Evolutionary conservation across 1,284 basidiomycete species (phyloP).

Genomic region (Apiotrichum veenhuisii): DNA sequence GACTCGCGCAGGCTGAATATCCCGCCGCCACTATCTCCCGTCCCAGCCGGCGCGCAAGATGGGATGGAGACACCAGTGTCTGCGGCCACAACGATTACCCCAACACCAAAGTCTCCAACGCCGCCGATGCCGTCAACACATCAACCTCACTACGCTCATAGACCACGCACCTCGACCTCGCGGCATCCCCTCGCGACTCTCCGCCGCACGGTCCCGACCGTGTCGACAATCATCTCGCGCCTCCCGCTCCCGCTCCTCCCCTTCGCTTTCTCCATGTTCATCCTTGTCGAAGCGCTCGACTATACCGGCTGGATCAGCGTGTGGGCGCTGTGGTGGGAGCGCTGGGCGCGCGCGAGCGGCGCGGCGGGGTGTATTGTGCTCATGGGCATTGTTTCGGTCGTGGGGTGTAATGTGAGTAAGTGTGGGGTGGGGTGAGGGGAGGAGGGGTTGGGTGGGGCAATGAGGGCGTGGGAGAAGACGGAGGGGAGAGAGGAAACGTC

Average conservation of each 20-base stretch:
- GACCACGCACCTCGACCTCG: conserved; percentile 2
- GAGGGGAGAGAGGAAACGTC: no score
- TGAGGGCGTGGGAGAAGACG: no score
- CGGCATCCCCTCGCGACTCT: conserved; percentile 21
- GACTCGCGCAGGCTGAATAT: not conserved
- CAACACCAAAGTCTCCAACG: no score
- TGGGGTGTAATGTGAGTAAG: conserved; percentile 71
- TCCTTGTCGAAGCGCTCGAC: conserved; percentile 80
- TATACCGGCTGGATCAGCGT: conserved; percentile 88
- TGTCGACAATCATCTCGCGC: conserved; percentile 64
- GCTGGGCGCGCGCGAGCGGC: conserved; percentile 52
- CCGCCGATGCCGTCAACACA: no score
- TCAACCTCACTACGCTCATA: no score
- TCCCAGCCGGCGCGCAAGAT: no score
- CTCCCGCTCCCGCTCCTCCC: conserved; percentile 59
- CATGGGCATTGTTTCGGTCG: conserved; percentile 58
- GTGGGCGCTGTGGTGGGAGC: conserved; percentile 69
- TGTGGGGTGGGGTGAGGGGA: not conserved
- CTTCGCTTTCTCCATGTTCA: conserved; percentile 93
- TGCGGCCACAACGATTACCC: not conserved
- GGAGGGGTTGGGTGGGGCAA: no score
- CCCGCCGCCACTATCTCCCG: conserved; percentile 4
- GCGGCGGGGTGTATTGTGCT: conserved; percentile 52
- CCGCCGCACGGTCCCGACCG: conserved; percentile 63
- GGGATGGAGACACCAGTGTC: conserved; percentile 1